These are phyloP conservation scores for Bolboschoenoplectus hybrid DNA, from an alignment of 202 grass and related monocot genomes.

Conservation along the genomic window DNA sequence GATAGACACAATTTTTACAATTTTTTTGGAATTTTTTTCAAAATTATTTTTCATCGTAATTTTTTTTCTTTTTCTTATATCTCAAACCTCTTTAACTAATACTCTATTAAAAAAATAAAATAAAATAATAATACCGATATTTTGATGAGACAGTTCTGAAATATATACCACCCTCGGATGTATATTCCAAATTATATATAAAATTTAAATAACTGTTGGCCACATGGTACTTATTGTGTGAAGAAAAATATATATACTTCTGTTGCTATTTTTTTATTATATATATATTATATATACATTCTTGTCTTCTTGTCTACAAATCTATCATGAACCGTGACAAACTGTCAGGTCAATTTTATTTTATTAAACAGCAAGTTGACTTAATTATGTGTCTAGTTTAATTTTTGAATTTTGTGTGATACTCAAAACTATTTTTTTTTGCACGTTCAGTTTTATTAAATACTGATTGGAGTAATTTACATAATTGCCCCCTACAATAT, in stretches of 20 bases:
- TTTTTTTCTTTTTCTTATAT: not conserved
- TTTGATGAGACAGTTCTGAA: not conserved
- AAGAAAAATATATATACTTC: not conserved
- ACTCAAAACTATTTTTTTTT: constrained; percentile 14
- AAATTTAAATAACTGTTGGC: constrained; percentile 24
- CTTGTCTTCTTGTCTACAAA: constrained; percentile 25
- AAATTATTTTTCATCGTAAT: no score
- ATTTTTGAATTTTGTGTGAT: constrained; percentile 12
- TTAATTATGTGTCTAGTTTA: constrained; percentile 7
- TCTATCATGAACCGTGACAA: not conserved
- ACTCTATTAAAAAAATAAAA: not conserved
- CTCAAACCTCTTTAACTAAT: not conserved
- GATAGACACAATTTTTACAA: no score
- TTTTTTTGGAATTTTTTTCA: no score
- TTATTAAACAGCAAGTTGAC: constrained; percentile 17
- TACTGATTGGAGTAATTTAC: not conserved
- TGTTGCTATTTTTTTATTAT: not conserved
- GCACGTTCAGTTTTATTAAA: constrained; percentile 12
- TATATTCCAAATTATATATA: constrained; percentile 15
- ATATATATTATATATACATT: not conserved
- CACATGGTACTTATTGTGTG: constrained; percentile 25
- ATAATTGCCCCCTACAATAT: constrained; percentile 3
- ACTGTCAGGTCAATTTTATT: constrained; percentile 12
- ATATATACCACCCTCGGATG: not conserved
- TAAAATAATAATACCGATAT: not conserved